Conservation (phyloP, 176 grass and related monocot genomes). For the Carex myosuroides region DNA sequence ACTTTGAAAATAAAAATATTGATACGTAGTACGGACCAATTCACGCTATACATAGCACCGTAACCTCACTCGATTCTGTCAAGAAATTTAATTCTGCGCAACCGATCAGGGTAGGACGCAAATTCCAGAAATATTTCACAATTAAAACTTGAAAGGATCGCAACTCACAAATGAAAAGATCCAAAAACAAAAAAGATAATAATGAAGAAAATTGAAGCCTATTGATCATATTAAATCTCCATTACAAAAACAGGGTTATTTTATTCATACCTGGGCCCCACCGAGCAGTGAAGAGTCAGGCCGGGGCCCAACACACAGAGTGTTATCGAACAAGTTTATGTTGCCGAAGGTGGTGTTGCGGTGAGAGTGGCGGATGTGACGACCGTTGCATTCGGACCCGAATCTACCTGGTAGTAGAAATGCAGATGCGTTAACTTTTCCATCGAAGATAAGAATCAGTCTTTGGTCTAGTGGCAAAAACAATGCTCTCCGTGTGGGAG, state of each 20-base stretch:
- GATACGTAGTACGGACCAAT: no score
- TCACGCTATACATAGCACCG: no score
- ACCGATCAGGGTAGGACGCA: not conserved
- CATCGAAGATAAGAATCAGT: not conserved
- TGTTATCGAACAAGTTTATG: conserved; percentile 43
- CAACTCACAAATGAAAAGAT: no score
- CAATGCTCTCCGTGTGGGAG: no score
- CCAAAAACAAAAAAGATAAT: not conserved
- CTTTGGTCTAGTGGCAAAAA: no score
- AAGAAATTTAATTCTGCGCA: not conserved
- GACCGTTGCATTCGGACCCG: conserved; percentile 38
- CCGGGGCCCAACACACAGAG: conserved; percentile 30
- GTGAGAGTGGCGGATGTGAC: conserved; percentile 31
- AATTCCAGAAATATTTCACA: not conserved
- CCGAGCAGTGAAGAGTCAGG: conserved; percentile 40
- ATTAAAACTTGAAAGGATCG: no score
- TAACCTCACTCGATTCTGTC: not conserved
- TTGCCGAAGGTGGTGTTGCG: conserved; percentile 41
- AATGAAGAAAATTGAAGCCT: not conserved
- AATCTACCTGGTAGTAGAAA: conserved; percentile 57
- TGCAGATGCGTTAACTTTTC: conserved; percentile 39
- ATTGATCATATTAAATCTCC: not conserved
- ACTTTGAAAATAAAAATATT: no score
- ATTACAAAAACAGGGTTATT: conserved; percentile 6
- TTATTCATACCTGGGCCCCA: conserved; percentile 18